These are phyloP conservation scores for Coffea eugenioides DNA, from an alignment of 257 asterid genomes.

Conservation along the genomic window DNA sequence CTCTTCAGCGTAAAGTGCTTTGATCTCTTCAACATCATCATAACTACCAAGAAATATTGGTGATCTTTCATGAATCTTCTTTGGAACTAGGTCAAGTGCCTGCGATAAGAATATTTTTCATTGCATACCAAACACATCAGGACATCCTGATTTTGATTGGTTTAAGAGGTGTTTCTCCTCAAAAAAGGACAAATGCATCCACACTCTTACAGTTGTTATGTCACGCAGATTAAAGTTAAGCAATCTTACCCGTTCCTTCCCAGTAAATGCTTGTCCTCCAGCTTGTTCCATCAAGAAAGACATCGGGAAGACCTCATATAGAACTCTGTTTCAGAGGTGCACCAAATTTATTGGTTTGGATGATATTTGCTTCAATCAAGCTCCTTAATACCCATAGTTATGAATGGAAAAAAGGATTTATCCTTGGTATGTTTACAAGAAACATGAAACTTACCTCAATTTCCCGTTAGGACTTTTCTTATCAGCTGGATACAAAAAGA, in stretches of 20 bases:
- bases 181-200: not conserved
- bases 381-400: not conserved
- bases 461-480: slow-evolving; percentile 95
- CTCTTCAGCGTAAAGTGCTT: slow-evolving; percentile 72
- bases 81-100: slow-evolving; percentile 87
- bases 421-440: not conserved
- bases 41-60: slow-evolving; percentile 93
- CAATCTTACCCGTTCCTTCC: slow-evolving; percentile 68
- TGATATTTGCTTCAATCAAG: not conserved
- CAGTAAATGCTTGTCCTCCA: slow-evolving; percentile 94
- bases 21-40: slow-evolving; percentile 93
- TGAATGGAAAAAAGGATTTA: not conserved
- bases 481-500: slow-evolving; percentile 95
- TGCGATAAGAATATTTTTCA: slow-evolving; percentile 21
- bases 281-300: slow-evolving; percentile 98
- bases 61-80: slow-evolving; percentile 83
- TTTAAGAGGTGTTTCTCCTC: no score
- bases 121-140: not conserved
- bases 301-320: slow-evolving; percentile 98
- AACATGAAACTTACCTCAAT: slow-evolving; percentile 52
- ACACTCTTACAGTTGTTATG: not conserved
- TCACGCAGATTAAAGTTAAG: not conserved
- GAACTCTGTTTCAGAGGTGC: slow-evolving; percentile 55
- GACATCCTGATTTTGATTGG: not conserved
- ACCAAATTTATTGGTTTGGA: not conserved